Evolutionary conservation across 106 monocot genomes (phyloP).

Genomic region (Agapanthus africanus): DNA sequence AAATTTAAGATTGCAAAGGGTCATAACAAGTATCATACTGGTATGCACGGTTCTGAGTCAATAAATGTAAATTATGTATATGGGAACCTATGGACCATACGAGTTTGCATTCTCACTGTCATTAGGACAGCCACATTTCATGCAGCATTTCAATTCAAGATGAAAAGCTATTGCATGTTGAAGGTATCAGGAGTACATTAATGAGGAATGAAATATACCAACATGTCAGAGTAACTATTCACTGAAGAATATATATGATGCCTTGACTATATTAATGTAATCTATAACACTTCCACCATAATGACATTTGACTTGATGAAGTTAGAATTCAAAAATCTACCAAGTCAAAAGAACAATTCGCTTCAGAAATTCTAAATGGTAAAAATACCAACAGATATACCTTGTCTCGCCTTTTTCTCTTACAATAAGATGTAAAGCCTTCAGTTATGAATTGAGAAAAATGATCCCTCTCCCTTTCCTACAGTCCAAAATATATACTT

Average conservation of each 20-base stretch:
- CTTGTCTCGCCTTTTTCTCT: slow-evolving; percentile 95
- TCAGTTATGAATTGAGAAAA: slow-evolving; percentile 97
- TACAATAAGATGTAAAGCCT: slow-evolving; percentile 93
- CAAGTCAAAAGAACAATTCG: neutral
- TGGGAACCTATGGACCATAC: neutral
- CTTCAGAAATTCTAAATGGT: neutral
- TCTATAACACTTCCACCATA: neutral
- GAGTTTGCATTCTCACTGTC: neutral
- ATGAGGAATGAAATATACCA: neutral
- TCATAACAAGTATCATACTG: neutral
- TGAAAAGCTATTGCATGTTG: neutral
- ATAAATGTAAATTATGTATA: neutral
- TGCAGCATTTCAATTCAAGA: neutral
- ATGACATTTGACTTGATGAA: neutral
- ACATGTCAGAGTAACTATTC: neutral
- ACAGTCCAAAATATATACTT: neutral
- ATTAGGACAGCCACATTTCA: neutral
- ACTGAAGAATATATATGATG: neutral
- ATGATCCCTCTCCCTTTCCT: slow-evolving; percentile 96
- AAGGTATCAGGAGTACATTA: neutral
- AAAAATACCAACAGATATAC: slow-evolving; percentile 23
- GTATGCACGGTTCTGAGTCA: neutral
- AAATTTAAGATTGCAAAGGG: neutral
- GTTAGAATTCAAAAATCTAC: neutral
- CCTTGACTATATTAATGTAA: neutral